phyloP scores from a whole-genome alignment of 2,329 filamentous ascomycete species.

The Chrysoporthe austroafricana region DNA sequence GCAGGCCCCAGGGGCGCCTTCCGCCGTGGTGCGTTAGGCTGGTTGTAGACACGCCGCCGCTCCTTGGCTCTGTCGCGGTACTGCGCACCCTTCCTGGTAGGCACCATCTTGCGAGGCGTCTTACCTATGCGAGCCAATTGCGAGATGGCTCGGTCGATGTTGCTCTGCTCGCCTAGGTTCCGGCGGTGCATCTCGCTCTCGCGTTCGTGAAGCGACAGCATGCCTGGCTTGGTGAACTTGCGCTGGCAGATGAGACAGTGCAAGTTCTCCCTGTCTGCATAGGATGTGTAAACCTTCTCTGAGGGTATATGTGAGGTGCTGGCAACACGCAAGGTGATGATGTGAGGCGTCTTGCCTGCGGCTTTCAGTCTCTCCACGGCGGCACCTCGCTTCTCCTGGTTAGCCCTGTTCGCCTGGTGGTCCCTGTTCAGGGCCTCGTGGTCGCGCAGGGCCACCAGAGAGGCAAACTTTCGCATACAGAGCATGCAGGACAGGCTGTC shows the following conservation, averaged over 20 bases:
- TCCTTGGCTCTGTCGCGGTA: slow-evolving; percentile 73
- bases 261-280: slow-evolving; percentile 54
- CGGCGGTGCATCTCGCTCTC: slow-evolving; percentile 47
- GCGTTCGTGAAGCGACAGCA: slow-evolving; percentile 49
- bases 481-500: slow-evolving; percentile 54
- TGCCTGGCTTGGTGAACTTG: slow-evolving; percentile 44
- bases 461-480: slow-evolving; percentile 63
- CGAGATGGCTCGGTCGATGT: slow-evolving; percentile 37
- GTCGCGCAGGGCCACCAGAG: slow-evolving; percentile 56
- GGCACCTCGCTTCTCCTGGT: slow-evolving; percentile 32
- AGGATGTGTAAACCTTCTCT: slow-evolving; percentile 54
- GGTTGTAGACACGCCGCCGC: slow-evolving; percentile 64
- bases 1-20: slow-evolving; percentile 52
- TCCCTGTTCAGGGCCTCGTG: slow-evolving; percentile 63
- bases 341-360: slow-evolving; percentile 32
- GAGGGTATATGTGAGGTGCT: slow-evolving; percentile 34
- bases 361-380: slow-evolving; percentile 31
- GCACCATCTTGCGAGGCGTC: slow-evolving; percentile 39
- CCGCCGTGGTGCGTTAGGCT: slow-evolving; percentile 47
- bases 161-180: slow-evolving; percentile 36
- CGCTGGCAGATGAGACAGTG: slow-evolving; percentile 48
- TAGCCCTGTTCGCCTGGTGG: slow-evolving; percentile 45
- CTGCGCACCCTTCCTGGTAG: slow-evolving; percentile 37
- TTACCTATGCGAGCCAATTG: slow-evolving; percentile 35
- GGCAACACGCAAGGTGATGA: slow-evolving; percentile 33